Conservation (phyloP, 2,329 filamentous ascomycete genomes). For the Remersonia thermophila region DNA sequence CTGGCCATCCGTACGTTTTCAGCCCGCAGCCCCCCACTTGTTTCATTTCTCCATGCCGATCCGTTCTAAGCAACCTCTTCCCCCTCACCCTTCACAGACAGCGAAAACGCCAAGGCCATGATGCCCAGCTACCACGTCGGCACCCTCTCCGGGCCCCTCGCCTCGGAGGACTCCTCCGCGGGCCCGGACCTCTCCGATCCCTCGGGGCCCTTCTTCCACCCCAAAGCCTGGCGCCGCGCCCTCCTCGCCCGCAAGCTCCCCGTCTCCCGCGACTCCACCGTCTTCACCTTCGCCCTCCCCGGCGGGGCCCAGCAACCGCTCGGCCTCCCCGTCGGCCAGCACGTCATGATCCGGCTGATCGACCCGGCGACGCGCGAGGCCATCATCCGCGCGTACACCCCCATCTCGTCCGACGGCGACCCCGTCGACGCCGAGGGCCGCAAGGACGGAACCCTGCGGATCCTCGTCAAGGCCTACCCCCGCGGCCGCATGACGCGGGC, state of each 20-base stretch:
- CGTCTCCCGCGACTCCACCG: conserved; percentile 64
- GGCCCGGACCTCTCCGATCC: too few relatives aligned
- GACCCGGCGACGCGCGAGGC: conserved; percentile 58
- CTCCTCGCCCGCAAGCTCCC: conserved; percentile 54
- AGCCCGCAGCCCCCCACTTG: neutral
- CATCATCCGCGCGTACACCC: conserved; percentile 80
- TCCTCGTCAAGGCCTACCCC: conserved; percentile 77
- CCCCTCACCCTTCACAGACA: too few relatives aligned
- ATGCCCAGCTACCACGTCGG: conserved; percentile 80
- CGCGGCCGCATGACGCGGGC: conserved; percentile 77
- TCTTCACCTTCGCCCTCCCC: conserved; percentile 72
- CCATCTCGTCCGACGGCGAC: conserved; percentile 46
- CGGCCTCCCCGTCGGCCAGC: conserved; percentile 74
- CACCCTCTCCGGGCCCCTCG: conserved; percentile 51
- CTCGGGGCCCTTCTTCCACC: conserved; percentile 55
- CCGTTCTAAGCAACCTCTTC: conserved; percentile 9
- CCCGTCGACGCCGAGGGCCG: conserved; percentile 17
- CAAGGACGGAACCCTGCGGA: conserved; percentile 52
- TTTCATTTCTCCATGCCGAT: too few relatives aligned
- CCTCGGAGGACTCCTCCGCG: conserved; percentile 16
- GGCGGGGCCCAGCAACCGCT: conserved; percentile 52
- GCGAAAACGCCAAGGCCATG: conserved; percentile 84
- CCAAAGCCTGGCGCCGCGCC: conserved; percentile 62
- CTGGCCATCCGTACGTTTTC: conserved; percentile 70
- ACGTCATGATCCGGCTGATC: conserved; percentile 70